Conservation (phyloP, 306 rosid species). For the Vachellia collinsii region DNA sequence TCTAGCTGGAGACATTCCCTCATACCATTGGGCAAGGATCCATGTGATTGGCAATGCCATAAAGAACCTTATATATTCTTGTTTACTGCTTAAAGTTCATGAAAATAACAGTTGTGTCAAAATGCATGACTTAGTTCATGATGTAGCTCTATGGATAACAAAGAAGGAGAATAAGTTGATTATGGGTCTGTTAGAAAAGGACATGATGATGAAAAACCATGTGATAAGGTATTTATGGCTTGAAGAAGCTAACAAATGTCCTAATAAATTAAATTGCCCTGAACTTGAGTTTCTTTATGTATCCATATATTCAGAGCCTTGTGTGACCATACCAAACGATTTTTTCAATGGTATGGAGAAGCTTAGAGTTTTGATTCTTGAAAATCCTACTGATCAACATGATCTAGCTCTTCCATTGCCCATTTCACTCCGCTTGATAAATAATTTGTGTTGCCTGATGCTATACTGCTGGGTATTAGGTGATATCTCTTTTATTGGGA, state of each 20-base stretch:
- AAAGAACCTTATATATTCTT: background rate
- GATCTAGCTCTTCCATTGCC: too few relatives aligned
- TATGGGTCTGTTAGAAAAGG: too few relatives aligned
- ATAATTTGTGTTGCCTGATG: too few relatives aligned
- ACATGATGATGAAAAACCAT: too few relatives aligned
- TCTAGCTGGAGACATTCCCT: background rate
- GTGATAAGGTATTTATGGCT: too few relatives aligned
- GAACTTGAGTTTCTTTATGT: slow-evolving; percentile 2
- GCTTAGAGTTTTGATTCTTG: background rate
- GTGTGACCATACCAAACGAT: too few relatives aligned
- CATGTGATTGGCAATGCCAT: background rate
- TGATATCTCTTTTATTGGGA: background rate
- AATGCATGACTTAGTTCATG: slow-evolving; percentile 2
- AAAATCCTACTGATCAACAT: too few relatives aligned
- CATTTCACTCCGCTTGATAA: too few relatives aligned
- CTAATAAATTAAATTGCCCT: too few relatives aligned
- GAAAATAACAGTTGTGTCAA: background rate
- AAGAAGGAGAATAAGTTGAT: background rate
- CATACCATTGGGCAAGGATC: background rate
- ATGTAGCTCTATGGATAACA: background rate
- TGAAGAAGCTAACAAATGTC: too few relatives aligned
- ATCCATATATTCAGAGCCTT: too few relatives aligned
- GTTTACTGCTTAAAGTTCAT: background rate
- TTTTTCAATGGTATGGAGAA: background rate
- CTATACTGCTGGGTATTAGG: background rate